Evolutionary conservation across 257 asterid genomes (phyloP).

Genomic region (Nicotiana tabacum): DNA sequence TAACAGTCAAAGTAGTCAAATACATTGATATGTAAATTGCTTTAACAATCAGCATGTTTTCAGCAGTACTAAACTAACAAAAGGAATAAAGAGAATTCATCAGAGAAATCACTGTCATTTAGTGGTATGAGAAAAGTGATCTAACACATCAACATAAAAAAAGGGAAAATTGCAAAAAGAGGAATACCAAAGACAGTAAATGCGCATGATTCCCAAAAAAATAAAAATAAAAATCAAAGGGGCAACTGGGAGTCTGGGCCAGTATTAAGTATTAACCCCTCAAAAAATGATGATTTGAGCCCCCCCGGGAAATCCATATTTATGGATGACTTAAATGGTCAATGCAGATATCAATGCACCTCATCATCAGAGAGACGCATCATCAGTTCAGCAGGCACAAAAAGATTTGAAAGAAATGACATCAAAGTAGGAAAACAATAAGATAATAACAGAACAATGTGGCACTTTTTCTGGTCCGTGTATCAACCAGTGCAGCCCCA

Average conservation of each 20-base stretch:
- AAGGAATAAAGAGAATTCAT: not conserved
- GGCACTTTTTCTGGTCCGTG: not conserved
- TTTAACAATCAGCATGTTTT: not conserved
- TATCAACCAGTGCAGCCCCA: not conserved
- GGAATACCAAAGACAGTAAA: not conserved
- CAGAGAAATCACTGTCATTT: not conserved
- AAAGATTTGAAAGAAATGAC: not conserved
- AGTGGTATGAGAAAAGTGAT: not conserved
- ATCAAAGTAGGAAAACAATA: not conserved
- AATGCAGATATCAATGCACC: slow-evolving; percentile 5
- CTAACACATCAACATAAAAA: not conserved
- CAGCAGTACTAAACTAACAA: not conserved
- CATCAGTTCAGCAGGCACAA: not conserved
- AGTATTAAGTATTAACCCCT: not conserved
- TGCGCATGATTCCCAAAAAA: not conserved
- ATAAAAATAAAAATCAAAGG: not conserved
- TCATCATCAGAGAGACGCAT: not conserved
- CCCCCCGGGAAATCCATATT: not conserved
- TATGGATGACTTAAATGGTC: not conserved
- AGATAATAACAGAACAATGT: not conserved
- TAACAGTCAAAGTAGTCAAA: not conserved
- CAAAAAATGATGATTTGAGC: not conserved
- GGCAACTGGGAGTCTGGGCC: too few relatives aligned
- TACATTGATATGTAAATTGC: not conserved
- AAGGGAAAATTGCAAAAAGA: not conserved